These are phyloP conservation scores for Trichosporon ovoides DNA, from an alignment of 1,284 basidiomycete genomes.

Conservation along the genomic window DNA sequence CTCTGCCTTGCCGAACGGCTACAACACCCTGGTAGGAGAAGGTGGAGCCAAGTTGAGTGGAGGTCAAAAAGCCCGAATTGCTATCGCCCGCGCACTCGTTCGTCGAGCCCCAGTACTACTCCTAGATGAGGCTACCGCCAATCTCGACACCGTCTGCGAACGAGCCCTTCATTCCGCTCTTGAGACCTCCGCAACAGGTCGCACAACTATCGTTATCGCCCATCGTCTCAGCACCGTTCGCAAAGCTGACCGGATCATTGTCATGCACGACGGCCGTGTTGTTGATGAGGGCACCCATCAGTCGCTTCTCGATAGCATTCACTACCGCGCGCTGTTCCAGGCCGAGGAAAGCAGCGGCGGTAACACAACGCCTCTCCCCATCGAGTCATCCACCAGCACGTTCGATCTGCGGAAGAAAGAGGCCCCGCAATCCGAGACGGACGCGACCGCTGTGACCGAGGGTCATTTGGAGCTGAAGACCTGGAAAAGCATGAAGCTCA, in stretches of 20 bases:
- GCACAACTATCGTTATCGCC: slow-evolving; percentile 36
- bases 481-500: background rate
- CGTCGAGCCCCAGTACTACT: slow-evolving; percentile 51
- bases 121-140: slow-evolving; percentile 54
- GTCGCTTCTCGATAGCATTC: background rate
- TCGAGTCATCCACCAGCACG: background rate
- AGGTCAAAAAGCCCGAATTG: slow-evolving; percentile 52
- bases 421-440: background rate
- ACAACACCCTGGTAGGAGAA: slow-evolving; percentile 57
- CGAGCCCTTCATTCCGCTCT: slow-evolving; percentile 78
- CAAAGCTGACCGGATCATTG: background rate
- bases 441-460: no score
- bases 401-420: background rate
- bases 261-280: background rate
- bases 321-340: background rate
- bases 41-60: slow-evolving; percentile 25
- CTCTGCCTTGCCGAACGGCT: slow-evolving; percentile 79
- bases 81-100: slow-evolving; percentile 53
- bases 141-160: slow-evolving; percentile 82
- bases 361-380: background rate
- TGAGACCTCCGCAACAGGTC: slow-evolving; percentile 46
- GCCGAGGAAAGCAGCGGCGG: background rate
- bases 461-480: background rate
- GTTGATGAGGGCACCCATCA: background rate
- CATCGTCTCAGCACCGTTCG: slow-evolving; percentile 47